phyloP scores from a whole-genome alignment of 225 moss, liverwort and hornwort genomes.

The Bryoerythrophyllum caledonicum region DNA sequence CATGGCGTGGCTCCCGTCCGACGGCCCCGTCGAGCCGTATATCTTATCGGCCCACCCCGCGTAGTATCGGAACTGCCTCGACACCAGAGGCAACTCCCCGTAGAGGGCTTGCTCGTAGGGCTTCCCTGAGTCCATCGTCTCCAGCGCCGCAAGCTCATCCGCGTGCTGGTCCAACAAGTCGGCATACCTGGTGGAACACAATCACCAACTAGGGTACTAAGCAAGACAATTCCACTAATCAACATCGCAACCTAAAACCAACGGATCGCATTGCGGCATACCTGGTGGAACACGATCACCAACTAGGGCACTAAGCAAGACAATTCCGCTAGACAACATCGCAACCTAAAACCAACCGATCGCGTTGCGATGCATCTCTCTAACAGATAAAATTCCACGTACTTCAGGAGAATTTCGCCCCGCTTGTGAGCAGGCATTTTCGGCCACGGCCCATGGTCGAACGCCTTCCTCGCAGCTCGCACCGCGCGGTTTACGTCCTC shows the following conservation, averaged over 20 bases:
- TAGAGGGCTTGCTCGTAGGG: constrained; percentile 66
- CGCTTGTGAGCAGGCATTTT: constrained; percentile 65
- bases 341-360: too few species aligned
- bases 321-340: too few species aligned
- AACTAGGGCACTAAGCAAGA: too few species aligned
- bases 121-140: constrained; percentile 80
- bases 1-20: constrained; percentile 56
- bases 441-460: constrained; percentile 91
- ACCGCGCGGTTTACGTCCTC: constrained; percentile 88
- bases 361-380: too few species aligned
- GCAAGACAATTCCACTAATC: neutral
- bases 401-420: constrained; percentile 57
- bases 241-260: neutral
- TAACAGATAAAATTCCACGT: constrained; percentile 2
- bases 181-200: constrained; percentile 50
- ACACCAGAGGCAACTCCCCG: constrained; percentile 53
- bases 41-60: constrained; percentile 98
- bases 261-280: too few species aligned
- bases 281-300: too few species aligned
- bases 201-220: neutral
- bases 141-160: constrained; percentile 72
- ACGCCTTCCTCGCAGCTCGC: constrained; percentile 75
- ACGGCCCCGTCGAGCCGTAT: constrained; percentile 63
- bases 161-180: constrained; percentile 73
- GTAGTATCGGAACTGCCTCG: constrained; percentile 63